A percentile compares a stretch with the other conserved stretches of the same genome.
Conservation (phyloP, 2,329 filamentous ascomycete genomes). For the Penicillium brasilianum region DNA sequence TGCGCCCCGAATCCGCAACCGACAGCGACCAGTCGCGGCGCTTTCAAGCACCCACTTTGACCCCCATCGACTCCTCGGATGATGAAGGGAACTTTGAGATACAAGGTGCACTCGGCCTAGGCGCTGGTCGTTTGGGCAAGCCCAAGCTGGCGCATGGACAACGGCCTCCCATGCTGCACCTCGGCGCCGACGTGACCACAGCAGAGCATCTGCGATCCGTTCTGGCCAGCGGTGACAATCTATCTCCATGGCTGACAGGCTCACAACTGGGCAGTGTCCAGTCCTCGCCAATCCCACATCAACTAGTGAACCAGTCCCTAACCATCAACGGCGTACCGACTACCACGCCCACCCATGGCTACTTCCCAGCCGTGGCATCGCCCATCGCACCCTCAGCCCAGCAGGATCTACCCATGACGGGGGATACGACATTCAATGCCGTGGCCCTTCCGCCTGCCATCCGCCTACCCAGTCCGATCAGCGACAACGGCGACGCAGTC, state of each 20-base stretch:
- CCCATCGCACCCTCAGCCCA: neutral
- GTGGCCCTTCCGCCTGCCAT: slow-evolving; percentile 8
- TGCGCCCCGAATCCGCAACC: slow-evolving; percentile 36
- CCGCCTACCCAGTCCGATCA: slow-evolving; percentile 49
- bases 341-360: slow-evolving; percentile 37
- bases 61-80: slow-evolving; percentile 44
- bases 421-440: neutral
- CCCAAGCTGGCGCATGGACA: neutral
- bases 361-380: slow-evolving; percentile 29
- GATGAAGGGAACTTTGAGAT: slow-evolving; percentile 35
- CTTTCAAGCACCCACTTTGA: slow-evolving; percentile 36
- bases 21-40: slow-evolving; percentile 24
- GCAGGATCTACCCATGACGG: slow-evolving; percentile 1
- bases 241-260: slow-evolving; percentile 29
- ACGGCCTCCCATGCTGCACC: slow-evolving; percentile 6
- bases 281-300: slow-evolving; percentile 38
- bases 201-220: neutral
- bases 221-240: slow-evolving; percentile 19
- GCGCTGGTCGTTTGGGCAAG: neutral
- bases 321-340: slow-evolving; percentile 38
- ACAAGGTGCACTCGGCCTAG: slow-evolving; percentile 32
- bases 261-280: slow-evolving; percentile 28
- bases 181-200: neutral
- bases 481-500: slow-evolving; percentile 38
- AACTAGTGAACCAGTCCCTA: slow-evolving; percentile 37